Evolutionary conservation across 2,329 filamentous ascomycete species (phyloP), one percentile per base, ranked within the genome.

Genomic region (Talaromyces sp.): DNA sequence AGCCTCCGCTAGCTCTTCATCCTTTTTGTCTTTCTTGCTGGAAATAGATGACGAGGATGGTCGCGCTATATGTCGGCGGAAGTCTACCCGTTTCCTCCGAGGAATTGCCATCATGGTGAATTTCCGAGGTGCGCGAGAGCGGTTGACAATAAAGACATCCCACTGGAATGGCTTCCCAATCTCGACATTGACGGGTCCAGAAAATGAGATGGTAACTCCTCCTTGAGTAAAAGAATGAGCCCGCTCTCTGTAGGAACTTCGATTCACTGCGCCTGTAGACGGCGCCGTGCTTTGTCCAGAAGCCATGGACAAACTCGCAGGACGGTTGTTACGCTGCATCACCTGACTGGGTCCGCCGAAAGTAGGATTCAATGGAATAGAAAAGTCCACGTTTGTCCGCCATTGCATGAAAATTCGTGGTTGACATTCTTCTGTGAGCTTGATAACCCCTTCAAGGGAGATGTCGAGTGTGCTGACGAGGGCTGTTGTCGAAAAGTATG

Each of bases 141-240:
- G 82, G 69, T 89, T 89, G 63, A 87, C 82, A 45, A 88, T 83
- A 66, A 88, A 86, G 3, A 88, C 77, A 45, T 80, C 77, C 81
- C 86, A 86, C 9, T 78, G 77, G 70, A 89, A 87, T 3, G 81
- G 76, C 43, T 82, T 77, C 13, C 83, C 83, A n/a, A 85, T 81
- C 9, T 77, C 72, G 11, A 84, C 82, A 17, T 73, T 76, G 5
- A 76, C 72, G 3, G 85, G 84, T 0, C 84, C 83, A 5, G 82
- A 82, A 68, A 89, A 83, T 1, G 84, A 86, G 49, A 89, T 79
- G 0, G 81, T 84, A 22, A 88, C 75, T 9, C 81, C 83, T 57
- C 81, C 68, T 54, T 80, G 76, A 13, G 78, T 78, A 1, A 74
- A 70, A 15, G 75, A 75, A 66, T 76, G 76, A n/a, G 75, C 75